A percentile compares a stretch with the other conserved stretches of the same genome.
phyloP scores from a whole-genome alignment of 2,329 filamentous ascomycete genomes.

The Hymenoscyphus fraxineus region DNA sequence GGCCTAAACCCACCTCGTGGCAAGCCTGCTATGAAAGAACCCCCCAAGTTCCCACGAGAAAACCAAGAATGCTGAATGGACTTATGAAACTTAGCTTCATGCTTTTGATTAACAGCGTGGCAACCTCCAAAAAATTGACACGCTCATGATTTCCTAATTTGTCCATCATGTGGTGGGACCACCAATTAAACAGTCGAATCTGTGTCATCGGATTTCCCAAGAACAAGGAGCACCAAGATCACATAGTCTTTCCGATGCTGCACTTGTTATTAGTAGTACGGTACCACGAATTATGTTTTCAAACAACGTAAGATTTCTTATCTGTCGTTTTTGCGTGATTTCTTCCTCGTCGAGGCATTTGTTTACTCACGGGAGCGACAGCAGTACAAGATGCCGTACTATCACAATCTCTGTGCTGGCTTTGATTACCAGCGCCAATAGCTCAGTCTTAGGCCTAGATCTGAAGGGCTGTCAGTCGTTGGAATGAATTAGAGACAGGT shows the following conservation, averaged over 20 bases:
- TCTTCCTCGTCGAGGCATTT: not conserved
- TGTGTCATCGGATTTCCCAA: not conserved
- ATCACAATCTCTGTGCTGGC: not conserved
- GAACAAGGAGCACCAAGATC: not conserved
- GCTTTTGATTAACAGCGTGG: not conserved
- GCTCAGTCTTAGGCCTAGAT: not conserved
- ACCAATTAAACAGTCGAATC: not conserved
- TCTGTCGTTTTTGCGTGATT: not conserved
- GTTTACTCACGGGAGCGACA: not conserved
- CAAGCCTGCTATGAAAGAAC: not conserved
- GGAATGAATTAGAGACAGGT: not conserved
- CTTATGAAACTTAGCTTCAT: not conserved
- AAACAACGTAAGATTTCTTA: not conserved
- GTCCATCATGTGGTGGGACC: constrained; percentile 1
- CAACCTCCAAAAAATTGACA: not conserved
- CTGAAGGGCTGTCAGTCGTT: not conserved
- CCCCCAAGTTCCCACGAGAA: not conserved
- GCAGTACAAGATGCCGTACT: not conserved
- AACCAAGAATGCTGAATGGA: not conserved
- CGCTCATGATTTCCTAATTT: not conserved
- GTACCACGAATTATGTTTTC: not conserved
- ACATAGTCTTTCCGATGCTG: not conserved
- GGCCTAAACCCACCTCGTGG: not conserved
- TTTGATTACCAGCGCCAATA: not conserved
- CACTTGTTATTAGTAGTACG: not conserved